A percentile compares a stretch with the other conserved stretches of the same genome.
phyloP scores from a whole-genome alignment of 192 early-diverging fungal genomes.

The Chytriomyces sp. region DNA sequence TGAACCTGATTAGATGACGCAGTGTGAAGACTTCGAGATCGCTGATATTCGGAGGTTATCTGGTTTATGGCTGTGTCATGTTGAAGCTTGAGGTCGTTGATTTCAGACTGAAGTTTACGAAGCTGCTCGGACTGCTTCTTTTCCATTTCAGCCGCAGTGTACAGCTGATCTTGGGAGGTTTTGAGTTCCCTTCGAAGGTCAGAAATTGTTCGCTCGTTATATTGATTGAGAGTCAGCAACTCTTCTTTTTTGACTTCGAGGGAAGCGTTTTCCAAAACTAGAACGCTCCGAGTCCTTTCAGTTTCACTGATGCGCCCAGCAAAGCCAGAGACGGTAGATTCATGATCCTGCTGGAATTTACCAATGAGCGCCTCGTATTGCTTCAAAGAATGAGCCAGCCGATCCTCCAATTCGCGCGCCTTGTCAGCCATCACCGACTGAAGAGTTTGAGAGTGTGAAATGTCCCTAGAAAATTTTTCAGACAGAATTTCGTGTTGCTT shows the following conservation, averaged over 20 bases:
- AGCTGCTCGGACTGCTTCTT: not conserved
- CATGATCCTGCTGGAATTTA: conserved; percentile 20
- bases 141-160: not conserved
- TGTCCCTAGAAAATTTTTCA: not conserved
- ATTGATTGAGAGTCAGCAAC: too few relatives aligned
- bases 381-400: conserved; percentile 2
- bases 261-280: not conserved
- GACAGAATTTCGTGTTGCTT: not conserved
- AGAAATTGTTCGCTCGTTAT: too few relatives aligned
- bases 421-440: not conserved
- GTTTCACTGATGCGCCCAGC: conserved; percentile 15
- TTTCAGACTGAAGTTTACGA: not conserved
- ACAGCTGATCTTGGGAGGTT: too few relatives aligned
- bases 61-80: not conserved
- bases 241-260: not conserved
- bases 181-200: too few relatives aligned
- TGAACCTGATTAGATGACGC: not conserved
- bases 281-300: not conserved
- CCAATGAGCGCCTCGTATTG: not conserved
- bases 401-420: conserved; percentile 8
- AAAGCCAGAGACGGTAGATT: not conserved
- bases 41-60: not conserved
- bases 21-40: conserved; percentile 5
- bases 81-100: not conserved
- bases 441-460: not conserved